A percentile compares a stretch with the other conserved stretches of the same genome.
Conservation (phyloP, 306 rosid genomes). For the Abrus pulchellus region DNA sequence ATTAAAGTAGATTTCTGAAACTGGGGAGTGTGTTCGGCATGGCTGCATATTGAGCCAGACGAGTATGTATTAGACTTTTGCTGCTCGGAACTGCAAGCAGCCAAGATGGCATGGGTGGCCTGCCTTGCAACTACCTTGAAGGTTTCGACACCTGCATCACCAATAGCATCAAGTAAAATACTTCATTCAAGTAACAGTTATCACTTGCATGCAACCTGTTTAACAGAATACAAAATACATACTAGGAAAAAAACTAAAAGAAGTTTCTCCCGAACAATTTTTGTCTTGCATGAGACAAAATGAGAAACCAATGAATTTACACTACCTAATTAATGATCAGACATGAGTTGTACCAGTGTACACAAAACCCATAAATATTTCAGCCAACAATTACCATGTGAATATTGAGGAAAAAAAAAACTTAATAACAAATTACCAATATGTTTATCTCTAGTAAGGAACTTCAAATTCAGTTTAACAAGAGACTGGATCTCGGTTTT, state of each 20-base stretch:
- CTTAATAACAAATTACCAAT: slow-evolving; percentile 59
- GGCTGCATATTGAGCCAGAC: slow-evolving; percentile 60
- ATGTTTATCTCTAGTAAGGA: slow-evolving; percentile 59
- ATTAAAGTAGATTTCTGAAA: slow-evolving; percentile 55
- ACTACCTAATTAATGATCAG: slow-evolving; percentile 8
- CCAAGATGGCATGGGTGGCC: slow-evolving; percentile 78
- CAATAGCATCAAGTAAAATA: slow-evolving; percentile 28
- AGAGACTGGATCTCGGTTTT: slow-evolving; percentile 78
- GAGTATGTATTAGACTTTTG: slow-evolving; percentile 34
- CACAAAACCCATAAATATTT: slow-evolving; percentile 1
- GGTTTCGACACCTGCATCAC: slow-evolving; percentile 57
- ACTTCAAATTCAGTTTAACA: slow-evolving; percentile 81
- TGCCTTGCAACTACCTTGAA: slow-evolving; percentile 74
- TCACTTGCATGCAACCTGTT: slow-evolving; percentile 26
- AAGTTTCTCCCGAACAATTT: slow-evolving; percentile 18
- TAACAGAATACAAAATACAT: slow-evolving; percentile 22
- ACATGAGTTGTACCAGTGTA: background rate
- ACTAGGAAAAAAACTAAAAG: background rate
- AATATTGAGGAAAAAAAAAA: background rate
- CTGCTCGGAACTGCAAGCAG: slow-evolving; percentile 66
- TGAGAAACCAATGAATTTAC: slow-evolving; percentile 28
- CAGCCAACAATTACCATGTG: slow-evolving; percentile 4
- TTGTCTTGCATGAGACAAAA: slow-evolving; percentile 10
- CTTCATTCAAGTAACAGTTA: slow-evolving; percentile 31
- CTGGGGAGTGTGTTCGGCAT: slow-evolving; percentile 45